Percentiles rank a stretch among this genome's conserved stretches.
These are phyloP conservation scores for Globisporangium uncinulatum DNA, from an alignment of 352 stramenopile species.

Conservation along the genomic window DNA sequence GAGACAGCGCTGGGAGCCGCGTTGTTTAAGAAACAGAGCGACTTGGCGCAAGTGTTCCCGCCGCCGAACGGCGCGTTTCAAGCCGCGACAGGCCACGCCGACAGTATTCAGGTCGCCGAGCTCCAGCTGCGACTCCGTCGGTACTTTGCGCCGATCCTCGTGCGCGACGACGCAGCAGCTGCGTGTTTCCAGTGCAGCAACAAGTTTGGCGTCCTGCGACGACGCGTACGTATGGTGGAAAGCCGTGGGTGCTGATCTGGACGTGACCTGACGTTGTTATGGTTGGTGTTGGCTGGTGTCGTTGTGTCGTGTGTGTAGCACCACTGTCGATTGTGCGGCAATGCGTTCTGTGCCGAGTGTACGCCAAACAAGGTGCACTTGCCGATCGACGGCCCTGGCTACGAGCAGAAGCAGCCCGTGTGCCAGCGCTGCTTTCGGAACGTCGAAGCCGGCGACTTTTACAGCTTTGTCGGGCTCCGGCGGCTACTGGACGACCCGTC, in stretches of 20 bases:
- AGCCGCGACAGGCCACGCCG: constrained; percentile 12
- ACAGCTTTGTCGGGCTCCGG: constrained; percentile 67
- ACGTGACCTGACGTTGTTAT: not conserved
- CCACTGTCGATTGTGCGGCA: constrained; percentile 72
- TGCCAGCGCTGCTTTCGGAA: constrained; percentile 78
- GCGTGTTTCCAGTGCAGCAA: constrained; percentile 59
- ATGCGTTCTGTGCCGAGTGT: constrained; percentile 72
- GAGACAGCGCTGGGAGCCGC: not conserved
- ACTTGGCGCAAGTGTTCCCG: constrained; percentile 15
- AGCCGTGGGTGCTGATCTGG: not conserved
- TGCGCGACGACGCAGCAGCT: constrained; percentile 33
- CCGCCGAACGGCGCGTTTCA: constrained; percentile 4
- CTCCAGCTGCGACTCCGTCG: constrained; percentile 35
- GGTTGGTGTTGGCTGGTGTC: not conserved
- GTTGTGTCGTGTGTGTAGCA: constrained; percentile 22
- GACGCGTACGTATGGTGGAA: constrained; percentile 30
- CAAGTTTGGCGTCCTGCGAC: constrained; percentile 72
- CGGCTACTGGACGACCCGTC: constrained; percentile 42
- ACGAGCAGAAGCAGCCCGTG: constrained; percentile 69
- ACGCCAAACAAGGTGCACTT: constrained; percentile 63
- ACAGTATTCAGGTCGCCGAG: constrained; percentile 17
- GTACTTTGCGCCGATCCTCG: constrained; percentile 57
- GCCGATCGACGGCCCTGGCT: constrained; percentile 45
- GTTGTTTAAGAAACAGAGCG: constrained; percentile 17
- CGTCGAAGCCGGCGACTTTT: constrained; percentile 53